Percentiles rank a stretch among this genome's conserved stretches.
Conservation (phyloP, 1,284 basidiomycete genomes). For the Ceratorhiza oryzae-sativae region DNA sequence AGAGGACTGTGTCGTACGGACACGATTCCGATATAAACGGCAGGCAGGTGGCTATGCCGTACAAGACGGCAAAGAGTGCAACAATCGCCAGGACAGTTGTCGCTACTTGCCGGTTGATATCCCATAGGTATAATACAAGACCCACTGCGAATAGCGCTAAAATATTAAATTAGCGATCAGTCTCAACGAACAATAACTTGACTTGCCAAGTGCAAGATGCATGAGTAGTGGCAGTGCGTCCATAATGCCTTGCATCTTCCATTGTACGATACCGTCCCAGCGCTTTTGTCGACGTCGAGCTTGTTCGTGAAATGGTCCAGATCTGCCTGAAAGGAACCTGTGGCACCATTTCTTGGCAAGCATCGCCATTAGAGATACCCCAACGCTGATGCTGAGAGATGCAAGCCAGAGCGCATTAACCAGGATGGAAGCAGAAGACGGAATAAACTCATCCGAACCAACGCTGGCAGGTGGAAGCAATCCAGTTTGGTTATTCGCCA, state of each 20-base stretch:
- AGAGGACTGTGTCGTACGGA: background rate
- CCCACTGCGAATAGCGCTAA: background rate
- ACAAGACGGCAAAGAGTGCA: background rate
- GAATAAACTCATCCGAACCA: too few species aligned
- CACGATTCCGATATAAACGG: background rate
- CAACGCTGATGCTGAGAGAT: background rate
- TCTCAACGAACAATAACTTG: too few species aligned
- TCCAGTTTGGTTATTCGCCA: too few species aligned
- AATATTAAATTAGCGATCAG: background rate
- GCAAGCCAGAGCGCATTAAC: conserved; percentile 3
- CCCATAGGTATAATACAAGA: conserved; percentile 2
- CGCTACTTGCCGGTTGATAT: conserved; percentile 1
- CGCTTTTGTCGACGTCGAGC: background rate
- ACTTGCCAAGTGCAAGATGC: conserved; percentile 3
- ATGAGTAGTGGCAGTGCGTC: background rate
- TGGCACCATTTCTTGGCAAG: conserved; percentile 23
- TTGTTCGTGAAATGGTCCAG: background rate
- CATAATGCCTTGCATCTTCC: conserved; percentile 1
- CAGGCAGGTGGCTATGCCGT: background rate
- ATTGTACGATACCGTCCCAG: background rate
- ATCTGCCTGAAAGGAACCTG: background rate
- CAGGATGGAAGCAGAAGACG: background rate
- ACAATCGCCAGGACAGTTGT: background rate
- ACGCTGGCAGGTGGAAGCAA: too few species aligned
- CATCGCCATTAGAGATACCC: conserved; percentile 19